Evolutionary conservation across 331 rosid species (phyloP), one percentile per base, ranked within the genome.

Genomic region (Spiraea crenata): DNA sequence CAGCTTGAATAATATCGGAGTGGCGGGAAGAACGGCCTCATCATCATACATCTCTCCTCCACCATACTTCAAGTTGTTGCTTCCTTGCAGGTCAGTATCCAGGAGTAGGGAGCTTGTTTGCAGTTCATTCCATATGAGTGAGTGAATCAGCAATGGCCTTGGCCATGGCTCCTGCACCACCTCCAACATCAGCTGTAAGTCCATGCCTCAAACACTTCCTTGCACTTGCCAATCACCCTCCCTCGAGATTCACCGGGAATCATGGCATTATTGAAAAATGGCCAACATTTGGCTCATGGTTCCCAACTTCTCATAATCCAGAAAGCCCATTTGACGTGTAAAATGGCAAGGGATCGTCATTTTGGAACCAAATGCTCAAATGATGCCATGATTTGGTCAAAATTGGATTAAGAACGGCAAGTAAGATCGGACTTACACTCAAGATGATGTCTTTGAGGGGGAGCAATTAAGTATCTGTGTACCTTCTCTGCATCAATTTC

Each of bases 71-170:
- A 77, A 20, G 62, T 64, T 71, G 1, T 63, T 20, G 2, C 6
- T 57, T 5, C 67, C 72, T 17, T 65, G 38, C 54, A 77, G 40
- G 34, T 40, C 73, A 3, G 71, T 25, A 25, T 25, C 31, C 31
- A 25, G 1, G 31, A 25, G 31, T 25, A 25, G 31, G 31, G 31
- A 25, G 31, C 31, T 25, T 25, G 31, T 25, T 25, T 25, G 31
- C 76, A 48, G 72, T 63, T 72, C 81, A 64, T 8, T 77, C 62
- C n/a, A 56, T 61, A 5, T 70, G 19, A 1, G 73, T 73, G 55
- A 63, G 65, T 25, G 31, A 1, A 25, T 25, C 31, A 25, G 31
- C 31, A 25, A 25, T 25, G 31, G 31, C 31, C 31, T 25, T 25
- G 31, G 31, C 31, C 31, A 25, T 25, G 31, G 31, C 2, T 25